Evolutionary conservation across 345 rosid species (phyloP).

Genomic region (Eucalyptus cloeziana): DNA sequence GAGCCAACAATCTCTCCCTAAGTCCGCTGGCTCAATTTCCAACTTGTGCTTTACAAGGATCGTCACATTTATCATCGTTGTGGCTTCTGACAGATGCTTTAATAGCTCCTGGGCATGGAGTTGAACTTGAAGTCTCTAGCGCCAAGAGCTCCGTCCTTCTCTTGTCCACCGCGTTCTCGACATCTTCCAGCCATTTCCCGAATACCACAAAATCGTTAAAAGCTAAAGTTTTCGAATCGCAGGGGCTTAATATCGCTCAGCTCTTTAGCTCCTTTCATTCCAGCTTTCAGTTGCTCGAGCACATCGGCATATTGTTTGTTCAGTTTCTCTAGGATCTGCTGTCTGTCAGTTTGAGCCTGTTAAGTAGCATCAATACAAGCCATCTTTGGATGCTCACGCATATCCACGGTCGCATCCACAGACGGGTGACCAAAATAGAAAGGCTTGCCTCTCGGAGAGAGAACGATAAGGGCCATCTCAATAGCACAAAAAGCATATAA

Average conservation of each 20-base stretch:
- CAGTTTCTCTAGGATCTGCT: background rate
- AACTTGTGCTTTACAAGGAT: background rate
- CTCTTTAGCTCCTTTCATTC: conserved; percentile 11
- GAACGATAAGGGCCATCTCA: conserved; percentile 34
- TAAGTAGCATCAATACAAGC: background rate
- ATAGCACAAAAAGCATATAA: conserved; percentile 27
- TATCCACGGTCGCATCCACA: conserved; percentile 15
- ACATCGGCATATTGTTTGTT: background rate
- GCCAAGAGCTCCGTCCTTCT: too few relatives aligned
- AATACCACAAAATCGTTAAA: background rate
- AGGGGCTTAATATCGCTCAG: background rate
- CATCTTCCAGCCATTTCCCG: background rate
- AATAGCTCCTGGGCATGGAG: background rate
- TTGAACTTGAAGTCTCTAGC: background rate
- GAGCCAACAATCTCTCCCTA: background rate
- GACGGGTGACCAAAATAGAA: conserved; percentile 41
- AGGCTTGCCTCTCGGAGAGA: conserved; percentile 44
- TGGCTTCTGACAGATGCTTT: too few relatives aligned
- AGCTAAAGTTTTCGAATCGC: background rate
- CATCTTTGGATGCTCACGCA: conserved; percentile 1
- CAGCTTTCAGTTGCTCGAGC: conserved; percentile 3
- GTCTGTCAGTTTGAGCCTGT: background rate
- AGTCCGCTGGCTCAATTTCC: background rate
- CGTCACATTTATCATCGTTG: background rate
- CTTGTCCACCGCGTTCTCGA: background rate